Evolutionary conservation across 495 filamentous ascomycete genomes (phyloP).

Genomic region (Penicillium desertorum): DNA sequence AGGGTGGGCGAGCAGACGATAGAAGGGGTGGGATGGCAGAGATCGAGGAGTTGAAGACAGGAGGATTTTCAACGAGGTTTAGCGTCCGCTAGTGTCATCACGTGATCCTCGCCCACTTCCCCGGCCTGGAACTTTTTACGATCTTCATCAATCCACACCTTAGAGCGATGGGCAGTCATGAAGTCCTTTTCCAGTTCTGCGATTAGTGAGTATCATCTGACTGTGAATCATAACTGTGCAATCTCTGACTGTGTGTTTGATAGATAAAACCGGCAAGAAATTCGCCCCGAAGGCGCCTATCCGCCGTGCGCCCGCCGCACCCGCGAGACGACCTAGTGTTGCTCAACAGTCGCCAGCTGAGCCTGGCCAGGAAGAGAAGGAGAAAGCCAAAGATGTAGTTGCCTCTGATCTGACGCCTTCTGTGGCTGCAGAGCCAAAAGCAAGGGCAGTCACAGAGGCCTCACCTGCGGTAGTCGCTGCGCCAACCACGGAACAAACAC

Average conservation of each 20-base stretch:
- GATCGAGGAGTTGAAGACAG: slow-evolving; percentile 35
- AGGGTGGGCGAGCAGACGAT: slow-evolving; percentile 6
- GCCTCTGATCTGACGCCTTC: slow-evolving; percentile 22
- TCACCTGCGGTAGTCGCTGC: slow-evolving; percentile 14
- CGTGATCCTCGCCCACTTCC: slow-evolving; percentile 29
- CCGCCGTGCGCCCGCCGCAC: slow-evolving; percentile 42
- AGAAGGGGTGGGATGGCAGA: slow-evolving; percentile 28
- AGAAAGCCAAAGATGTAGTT: slow-evolving; percentile 25
- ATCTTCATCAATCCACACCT: slow-evolving; percentile 15
- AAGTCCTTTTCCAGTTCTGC: slow-evolving; percentile 57
- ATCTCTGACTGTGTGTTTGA: slow-evolving; percentile 11
- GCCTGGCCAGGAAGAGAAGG: slow-evolving; percentile 14
- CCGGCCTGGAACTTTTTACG: slow-evolving; percentile 20
- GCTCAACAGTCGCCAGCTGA: slow-evolving; percentile 38
- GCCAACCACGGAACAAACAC: slow-evolving; percentile 18
- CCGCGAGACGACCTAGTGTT: slow-evolving; percentile 42
- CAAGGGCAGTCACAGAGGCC: slow-evolving; percentile 11
- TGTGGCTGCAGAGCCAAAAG: slow-evolving; percentile 24
- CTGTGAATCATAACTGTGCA: not conserved
- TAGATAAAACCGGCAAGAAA: slow-evolving; percentile 57
- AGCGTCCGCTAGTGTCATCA: slow-evolving; percentile 36
- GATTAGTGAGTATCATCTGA: slow-evolving; percentile 48
- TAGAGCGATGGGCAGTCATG: slow-evolving; percentile 41
- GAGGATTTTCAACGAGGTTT: slow-evolving; percentile 43
- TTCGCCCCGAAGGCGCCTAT: slow-evolving; percentile 54